These are phyloP conservation scores for Vaccinium macrocarpon DNA, from an alignment of 148 eudicot species.

Conservation along the genomic window DNA sequence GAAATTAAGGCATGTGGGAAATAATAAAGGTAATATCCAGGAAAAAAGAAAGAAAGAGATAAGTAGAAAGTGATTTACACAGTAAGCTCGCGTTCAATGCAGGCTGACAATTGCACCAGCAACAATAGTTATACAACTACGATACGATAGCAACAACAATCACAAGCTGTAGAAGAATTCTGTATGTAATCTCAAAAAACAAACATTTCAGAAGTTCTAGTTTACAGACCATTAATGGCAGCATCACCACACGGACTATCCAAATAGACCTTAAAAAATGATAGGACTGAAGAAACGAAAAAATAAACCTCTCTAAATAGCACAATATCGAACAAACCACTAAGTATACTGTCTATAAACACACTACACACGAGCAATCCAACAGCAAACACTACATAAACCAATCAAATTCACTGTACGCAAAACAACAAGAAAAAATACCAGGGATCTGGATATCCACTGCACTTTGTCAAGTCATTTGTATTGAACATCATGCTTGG, in stretches of 20 bases:
- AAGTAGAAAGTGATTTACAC: neutral
- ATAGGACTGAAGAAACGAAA: constrained; percentile 11
- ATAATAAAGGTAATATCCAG: neutral
- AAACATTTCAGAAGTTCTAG: constrained; percentile 10
- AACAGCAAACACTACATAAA: constrained; percentile 2
- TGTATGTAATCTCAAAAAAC: constrained; percentile 1
- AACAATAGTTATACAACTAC: neutral
- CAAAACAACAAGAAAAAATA: constrained; percentile 13
- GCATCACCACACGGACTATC: constrained; percentile 25
- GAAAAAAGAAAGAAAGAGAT: neutral
- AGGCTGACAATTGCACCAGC: neutral
- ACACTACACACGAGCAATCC: constrained; percentile 13
- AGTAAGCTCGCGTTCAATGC: too few species aligned
- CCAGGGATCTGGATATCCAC: neutral
- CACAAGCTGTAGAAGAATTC: constrained; percentile 13
- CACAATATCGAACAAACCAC: constrained; percentile 18
- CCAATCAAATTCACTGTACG: constrained; percentile 15
- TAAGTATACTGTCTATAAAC: constrained; percentile 11
- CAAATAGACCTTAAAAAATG: constrained; percentile 9
- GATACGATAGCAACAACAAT: neutral
- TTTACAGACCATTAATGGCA: constrained; percentile 14
- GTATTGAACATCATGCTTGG: constrained; percentile 51
- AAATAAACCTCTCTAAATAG: neutral
- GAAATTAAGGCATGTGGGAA: neutral
- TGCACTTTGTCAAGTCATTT: constrained; percentile 19